Evolutionary conservation across 495 filamentous ascomycete genomes (phyloP), one percentile per base, ranked within the genome.

Genomic region (Chaetomidium leptoderma): DNA sequence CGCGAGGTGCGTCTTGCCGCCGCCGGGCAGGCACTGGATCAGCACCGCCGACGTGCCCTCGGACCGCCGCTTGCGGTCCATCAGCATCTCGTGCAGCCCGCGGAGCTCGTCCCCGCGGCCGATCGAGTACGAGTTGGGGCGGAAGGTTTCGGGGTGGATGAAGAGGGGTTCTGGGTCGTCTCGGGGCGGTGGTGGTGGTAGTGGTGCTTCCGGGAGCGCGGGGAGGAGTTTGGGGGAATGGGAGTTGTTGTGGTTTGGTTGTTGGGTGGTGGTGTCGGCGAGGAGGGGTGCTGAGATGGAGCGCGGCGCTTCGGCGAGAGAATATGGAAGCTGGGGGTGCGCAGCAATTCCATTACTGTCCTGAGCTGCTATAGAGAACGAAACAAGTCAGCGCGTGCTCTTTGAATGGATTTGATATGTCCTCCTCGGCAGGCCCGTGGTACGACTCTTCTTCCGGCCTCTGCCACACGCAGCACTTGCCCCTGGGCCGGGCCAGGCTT

Each of bases 1-100:
- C 33, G 87, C 88, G n/a, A 92, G 73, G 66, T 92, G 88, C 0
- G 87, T 87, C 70, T 93, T 93, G 21, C 89, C 89, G 1, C 83
- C 83, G 14, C 89, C 89, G n/a, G 89, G 83, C 30, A 88, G 81
- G 44, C 85, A 85, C 59, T 83, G 81, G 35, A 93, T 81, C 8
- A 91, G 72, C 6, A 91, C 86, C 14, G 83, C 85, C 46, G 81
- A 83, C 3, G 85, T 84, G 8, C 85, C 82, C 56, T 85, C 76
- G 16, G 75, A 74, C 21, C 88, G 76, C 61, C 78, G 79, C 60
- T 82, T 85, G 13, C 76, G 73, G 57, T 87, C 85, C 60, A 78
- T 84, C 16, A 93, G 73, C 62, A 87, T 81, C 53, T 77, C 75
- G 61, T 92, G 86, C 10, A 93, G 70, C 10, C 81, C 74, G n/a